phyloP scores from a whole-genome alignment of 257 asterid genomes.

The Misopates orontium region DNA sequence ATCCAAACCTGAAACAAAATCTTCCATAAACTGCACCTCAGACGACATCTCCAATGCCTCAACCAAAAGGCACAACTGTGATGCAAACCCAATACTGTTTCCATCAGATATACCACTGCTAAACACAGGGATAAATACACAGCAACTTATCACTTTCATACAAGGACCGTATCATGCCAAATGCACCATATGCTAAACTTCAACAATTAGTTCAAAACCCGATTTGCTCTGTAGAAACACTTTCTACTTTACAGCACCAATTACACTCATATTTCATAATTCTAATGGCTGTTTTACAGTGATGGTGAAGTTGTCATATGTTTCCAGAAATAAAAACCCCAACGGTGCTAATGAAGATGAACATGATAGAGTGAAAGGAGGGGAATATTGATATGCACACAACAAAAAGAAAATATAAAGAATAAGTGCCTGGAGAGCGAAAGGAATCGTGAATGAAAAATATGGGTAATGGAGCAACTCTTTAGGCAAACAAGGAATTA shows the following conservation, averaged over 20 bases:
- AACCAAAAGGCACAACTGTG: conserved; percentile 73
- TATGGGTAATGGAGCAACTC: background rate
- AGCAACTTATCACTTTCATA: conserved; percentile 26
- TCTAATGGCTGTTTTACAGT: background rate
- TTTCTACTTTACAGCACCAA: background rate
- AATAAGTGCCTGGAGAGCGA: background rate
- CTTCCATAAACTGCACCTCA: conserved; percentile 78
- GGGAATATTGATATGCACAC: no score
- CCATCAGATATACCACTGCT: conserved; percentile 53
- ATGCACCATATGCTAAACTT: conserved; percentile 16
- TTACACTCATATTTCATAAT: background rate
- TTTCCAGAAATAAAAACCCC: conserved; percentile 10
- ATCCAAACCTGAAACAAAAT: conserved; percentile 76
- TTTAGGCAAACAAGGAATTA: background rate
- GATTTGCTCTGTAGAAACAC: no score
- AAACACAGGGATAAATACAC: conserved; percentile 32
- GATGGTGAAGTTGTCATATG: background rate
- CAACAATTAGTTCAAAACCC: background rate
- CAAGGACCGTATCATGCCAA: conserved; percentile 17
- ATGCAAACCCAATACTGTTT: conserved; percentile 71
- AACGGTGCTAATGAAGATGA: background rate
- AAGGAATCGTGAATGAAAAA: background rate
- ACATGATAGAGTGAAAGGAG: no score
- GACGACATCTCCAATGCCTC: conserved; percentile 67
- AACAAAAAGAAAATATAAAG: no score